These are phyloP conservation scores for Hansenula sp. DNA, from an alignment of 1,139 yeast species.

Conservation along the genomic window DNA sequence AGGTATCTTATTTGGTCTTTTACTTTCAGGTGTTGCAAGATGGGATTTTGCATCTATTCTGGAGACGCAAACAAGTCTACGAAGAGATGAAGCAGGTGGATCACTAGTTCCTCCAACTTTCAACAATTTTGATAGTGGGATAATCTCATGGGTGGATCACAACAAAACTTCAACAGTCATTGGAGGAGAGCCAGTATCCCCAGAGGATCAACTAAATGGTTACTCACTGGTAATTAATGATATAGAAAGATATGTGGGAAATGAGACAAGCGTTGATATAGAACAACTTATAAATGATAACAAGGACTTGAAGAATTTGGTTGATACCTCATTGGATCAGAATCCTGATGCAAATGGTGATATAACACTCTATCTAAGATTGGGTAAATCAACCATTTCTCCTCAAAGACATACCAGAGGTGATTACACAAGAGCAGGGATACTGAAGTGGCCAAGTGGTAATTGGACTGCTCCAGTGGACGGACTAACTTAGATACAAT, in stretches of 20 bases:
- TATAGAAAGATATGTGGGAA: conserved; percentile 68
- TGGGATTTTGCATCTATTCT: conserved; percentile 94
- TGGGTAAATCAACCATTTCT: conserved; percentile 47
- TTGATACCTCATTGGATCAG: conserved; percentile 19
- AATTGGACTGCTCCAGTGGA: conserved; percentile 39
- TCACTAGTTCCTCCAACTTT: conserved; percentile 53
- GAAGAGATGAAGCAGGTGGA: conserved; percentile 75
- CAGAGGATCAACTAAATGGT: conserved; percentile 28
- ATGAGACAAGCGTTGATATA: conserved; percentile 37
- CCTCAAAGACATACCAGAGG: conserved; percentile 35
- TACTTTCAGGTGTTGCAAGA: conserved; percentile 79
- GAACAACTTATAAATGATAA: conserved; percentile 33
- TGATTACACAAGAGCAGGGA: conserved; percentile 58
- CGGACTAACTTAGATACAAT: conserved; percentile 39
- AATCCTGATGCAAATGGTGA: conserved; percentile 26
- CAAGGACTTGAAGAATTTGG: conserved; percentile 25
- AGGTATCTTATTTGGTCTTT: conserved; percentile 77
- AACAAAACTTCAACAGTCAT: conserved; percentile 2
- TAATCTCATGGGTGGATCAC: conserved; percentile 30
- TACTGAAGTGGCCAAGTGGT: conserved; percentile 54
- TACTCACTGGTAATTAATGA: conserved; percentile 72
- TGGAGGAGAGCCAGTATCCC: conserved; percentile 10
- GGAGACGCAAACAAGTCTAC: conserved; percentile 65
- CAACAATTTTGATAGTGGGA: conserved; percentile 32
- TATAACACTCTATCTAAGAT: conserved; percentile 45